Conservation (phyloP, 148 eudicot genomes). For the Drosera capensis region DNA sequence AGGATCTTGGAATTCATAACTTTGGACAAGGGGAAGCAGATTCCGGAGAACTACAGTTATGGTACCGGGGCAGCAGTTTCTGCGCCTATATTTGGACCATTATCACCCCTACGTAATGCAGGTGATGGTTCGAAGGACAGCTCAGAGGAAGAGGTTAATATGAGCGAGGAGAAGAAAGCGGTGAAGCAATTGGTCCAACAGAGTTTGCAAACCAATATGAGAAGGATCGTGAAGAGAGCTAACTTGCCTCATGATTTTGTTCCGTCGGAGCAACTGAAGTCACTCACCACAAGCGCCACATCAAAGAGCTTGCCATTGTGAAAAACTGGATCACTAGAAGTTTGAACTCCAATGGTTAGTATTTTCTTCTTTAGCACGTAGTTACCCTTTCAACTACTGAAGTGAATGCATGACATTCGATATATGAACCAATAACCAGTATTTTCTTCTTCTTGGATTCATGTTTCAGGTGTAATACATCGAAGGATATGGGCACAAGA, state of each 20-base stretch:
- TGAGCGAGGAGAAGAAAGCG: constrained; percentile 82
- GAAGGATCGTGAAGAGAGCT: constrained; percentile 73
- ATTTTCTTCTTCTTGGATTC: too few species aligned
- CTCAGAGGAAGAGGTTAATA: constrained; percentile 33
- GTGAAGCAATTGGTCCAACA: constrained; percentile 85
- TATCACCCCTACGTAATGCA: constrained; percentile 11
- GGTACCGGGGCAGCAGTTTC: constrained; percentile 29
- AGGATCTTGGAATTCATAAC: constrained; percentile 66
- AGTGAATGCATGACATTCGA: too few species aligned
- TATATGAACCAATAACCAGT: too few species aligned
- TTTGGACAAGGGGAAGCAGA: constrained; percentile 71
- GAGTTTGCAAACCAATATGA: constrained; percentile 89
- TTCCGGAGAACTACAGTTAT: constrained; percentile 24
- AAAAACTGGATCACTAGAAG: constrained; percentile 5
- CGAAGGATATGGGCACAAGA: too few species aligned
- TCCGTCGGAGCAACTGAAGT: constrained; percentile 72
- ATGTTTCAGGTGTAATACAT: too few species aligned
- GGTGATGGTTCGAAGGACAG: constrained; percentile 12
- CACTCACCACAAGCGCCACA: constrained; percentile 54
- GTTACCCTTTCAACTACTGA: too few species aligned
- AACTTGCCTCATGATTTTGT: constrained; percentile 82
- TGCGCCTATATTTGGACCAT: constrained; percentile 52
- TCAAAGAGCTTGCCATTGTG: constrained; percentile 94
- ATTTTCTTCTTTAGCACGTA: background rate
- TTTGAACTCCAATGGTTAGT: constrained; percentile 7